phyloP scores from a whole-genome alignment of 2,329 filamentous ascomycete genomes.

The Xylaria sp. region DNA sequence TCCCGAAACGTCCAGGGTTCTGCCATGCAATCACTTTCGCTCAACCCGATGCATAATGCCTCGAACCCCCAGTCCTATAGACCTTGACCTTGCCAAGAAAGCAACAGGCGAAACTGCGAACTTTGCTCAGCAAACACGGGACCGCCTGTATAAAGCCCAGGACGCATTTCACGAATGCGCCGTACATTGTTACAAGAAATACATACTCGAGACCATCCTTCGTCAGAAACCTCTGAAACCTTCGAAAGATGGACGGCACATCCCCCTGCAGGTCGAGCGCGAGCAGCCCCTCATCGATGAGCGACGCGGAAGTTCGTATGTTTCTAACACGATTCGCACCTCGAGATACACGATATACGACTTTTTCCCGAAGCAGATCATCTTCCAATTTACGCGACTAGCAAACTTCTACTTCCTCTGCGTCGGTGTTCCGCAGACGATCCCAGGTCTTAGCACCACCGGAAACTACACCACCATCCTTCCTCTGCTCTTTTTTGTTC shows the following conservation, averaged over 20 bases:
- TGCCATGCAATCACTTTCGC: conserved; percentile 23
- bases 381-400: conserved; percentile 84
- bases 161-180: conserved; percentile 22
- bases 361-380: conserved; percentile 81
- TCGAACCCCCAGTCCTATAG: conserved; percentile 20
- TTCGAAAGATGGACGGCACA: conserved; percentile 68
- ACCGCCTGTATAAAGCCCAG: conserved; percentile 22
- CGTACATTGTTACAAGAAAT: conserved; percentile 40
- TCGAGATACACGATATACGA: conserved; percentile 83
- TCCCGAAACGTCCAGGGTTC: not conserved
- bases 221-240: conserved; percentile 69
- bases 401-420: conserved; percentile 88
- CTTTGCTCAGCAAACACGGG: conserved; percentile 16
- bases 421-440: conserved; percentile 81
- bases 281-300: conserved; percentile 50
- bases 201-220: conserved; percentile 54
- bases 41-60: conserved; percentile 29
- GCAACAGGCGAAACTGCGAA: conserved; percentile 12
- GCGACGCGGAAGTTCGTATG: conserved; percentile 52
- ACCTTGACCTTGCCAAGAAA: conserved; percentile 23
- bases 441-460: conserved; percentile 75
- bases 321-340: conserved; percentile 72
- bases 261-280: conserved; percentile 47
- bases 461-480: conserved; percentile 75
- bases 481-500: conserved; percentile 74